phyloP scores from a whole-genome alignment of 352 stramenopile species.

The Phytopythium mirpurense region DNA sequence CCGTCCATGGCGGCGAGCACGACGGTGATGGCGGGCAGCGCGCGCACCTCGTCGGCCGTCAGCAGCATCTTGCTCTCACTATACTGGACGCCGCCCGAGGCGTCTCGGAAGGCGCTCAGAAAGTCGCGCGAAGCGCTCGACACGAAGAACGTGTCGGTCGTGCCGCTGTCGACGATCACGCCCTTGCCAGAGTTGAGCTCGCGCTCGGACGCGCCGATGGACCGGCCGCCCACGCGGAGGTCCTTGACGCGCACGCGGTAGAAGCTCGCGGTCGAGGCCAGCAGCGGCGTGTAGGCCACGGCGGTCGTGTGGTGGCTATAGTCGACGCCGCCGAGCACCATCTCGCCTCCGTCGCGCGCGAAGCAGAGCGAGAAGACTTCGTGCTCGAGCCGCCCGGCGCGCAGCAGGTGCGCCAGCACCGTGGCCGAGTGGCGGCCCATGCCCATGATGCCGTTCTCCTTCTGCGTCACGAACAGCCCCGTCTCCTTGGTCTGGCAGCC shows the following conservation, averaged over 20 bases:
- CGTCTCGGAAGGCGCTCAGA: constrained; percentile 35
- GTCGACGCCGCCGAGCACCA: constrained; percentile 80
- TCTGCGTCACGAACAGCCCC: constrained; percentile 80
- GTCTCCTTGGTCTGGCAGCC: constrained; percentile 83
- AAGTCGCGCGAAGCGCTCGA: constrained; percentile 43
- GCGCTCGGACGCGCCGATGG: constrained; percentile 31
- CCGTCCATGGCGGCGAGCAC: constrained; percentile 48
- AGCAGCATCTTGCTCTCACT: constrained; percentile 54
- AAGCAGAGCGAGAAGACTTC: constrained; percentile 86
- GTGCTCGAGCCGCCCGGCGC: constrained; percentile 39
- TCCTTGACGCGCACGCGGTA: constrained; percentile 85
- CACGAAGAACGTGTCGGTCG: constrained; percentile 82
- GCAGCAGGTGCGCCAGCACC: constrained; percentile 68
- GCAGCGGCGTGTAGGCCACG: constrained; percentile 62
- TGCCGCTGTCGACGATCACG: constrained; percentile 84
- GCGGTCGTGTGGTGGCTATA: constrained; percentile 60
- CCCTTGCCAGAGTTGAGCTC: constrained; percentile 68
- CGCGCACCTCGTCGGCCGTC: constrained; percentile 24
- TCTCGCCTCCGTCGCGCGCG: constrained; percentile 43
- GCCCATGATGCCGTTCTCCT: constrained; percentile 90
- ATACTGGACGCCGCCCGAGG: constrained; percentile 44
- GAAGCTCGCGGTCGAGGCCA: constrained; percentile 40
- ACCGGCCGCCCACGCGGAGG: constrained; percentile 49
- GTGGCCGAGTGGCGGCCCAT: constrained; percentile 61
- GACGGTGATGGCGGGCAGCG: constrained; percentile 62